Conservation (phyloP, 164 flowering plant genomes). For the Pachysandra terminalis region DNA sequence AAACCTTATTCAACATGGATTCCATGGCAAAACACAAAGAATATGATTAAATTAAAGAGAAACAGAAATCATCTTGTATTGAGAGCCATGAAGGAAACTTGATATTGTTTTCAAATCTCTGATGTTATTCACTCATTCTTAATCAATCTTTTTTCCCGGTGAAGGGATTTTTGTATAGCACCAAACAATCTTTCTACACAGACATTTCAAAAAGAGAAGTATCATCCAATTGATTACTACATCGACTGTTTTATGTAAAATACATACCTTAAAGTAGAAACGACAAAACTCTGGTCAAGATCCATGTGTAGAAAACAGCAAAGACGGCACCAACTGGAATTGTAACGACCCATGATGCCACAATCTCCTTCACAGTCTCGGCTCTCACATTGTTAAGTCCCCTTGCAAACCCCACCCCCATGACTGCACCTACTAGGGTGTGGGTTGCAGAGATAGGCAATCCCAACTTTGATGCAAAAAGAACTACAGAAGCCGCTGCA, state of each 20-base stretch:
- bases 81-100: background rate
- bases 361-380: slow-evolving; percentile 93
- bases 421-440: slow-evolving; percentile 96
- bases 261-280: slow-evolving; percentile 35
- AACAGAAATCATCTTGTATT: background rate
- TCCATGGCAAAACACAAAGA: background rate
- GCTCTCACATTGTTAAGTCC: slow-evolving; percentile 91
- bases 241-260: background rate
- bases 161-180: background rate
- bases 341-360: slow-evolving; percentile 84
- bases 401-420: slow-evolving; percentile 98
- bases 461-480: slow-evolving; percentile 89
- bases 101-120: slow-evolving; percentile 1
- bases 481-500: slow-evolving; percentile 97
- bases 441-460: slow-evolving; percentile 97
- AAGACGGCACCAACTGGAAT: slow-evolving; percentile 81
- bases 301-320: slow-evolving; percentile 75
- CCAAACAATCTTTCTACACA: background rate
- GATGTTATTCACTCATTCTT: background rate
- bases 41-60: background rate
- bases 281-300: slow-evolving; percentile 69
- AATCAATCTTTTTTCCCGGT: background rate
- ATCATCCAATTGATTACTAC: slow-evolving; percentile 3
- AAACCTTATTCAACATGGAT: background rate
- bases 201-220: slow-evolving; percentile 1